Base-by-base conservation (phyloP, 2,329 filamentous ascomycete genomes). In the Lasiodiplodia sp. region DNA sequence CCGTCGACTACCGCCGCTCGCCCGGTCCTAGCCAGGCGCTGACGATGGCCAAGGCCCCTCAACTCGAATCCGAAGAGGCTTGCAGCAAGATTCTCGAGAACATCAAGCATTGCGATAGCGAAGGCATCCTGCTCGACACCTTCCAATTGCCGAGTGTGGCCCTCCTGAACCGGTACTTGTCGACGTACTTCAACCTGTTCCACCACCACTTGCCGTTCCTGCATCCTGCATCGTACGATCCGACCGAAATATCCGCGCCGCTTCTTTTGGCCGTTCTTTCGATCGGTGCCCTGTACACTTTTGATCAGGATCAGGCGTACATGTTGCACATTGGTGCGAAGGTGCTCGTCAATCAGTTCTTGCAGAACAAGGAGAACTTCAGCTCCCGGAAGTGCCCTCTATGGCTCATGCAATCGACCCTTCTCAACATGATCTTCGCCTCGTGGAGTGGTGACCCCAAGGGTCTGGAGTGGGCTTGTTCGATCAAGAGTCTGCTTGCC, bases 371-470 rank as follows among this genome's bases (percentile, higher is more conserved):
- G 85, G 94, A 97, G 80, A 97, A 97, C 82, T 98, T 98, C 80
- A 97, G 95, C 84, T 98, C 96, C 10, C 90, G 95, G 74, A 98
- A 97, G 80, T 98, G 95, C 76, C 96, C 96, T 4, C 82, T 99
- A 16, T 98, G 96, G 95, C 96, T 95, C 58, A 98, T 98, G 93
- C 96, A 99, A 79, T 93, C 93, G 79, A 97, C 94, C 3, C 84
- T 99, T 66, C 85, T 99, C 69, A 99, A 99, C 85, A 98, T 98
- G 96, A 91, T 97, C 72, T 98, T 99, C 79, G 94, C 96, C 67
- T 98, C 94, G 85, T 99, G 96, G 96, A 98, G 96, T 79, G 96
- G 96, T 75, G 96, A 98, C 77, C 92, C 96, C 44, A 98, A 97
- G 82, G 96, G 96, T 47, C 86, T 99, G 2, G 96, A 99, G 80